These are phyloP conservation scores for Schizochytrium sp. DNA, from an alignment of 108 stramenopile species.

Conservation along the genomic window DNA sequence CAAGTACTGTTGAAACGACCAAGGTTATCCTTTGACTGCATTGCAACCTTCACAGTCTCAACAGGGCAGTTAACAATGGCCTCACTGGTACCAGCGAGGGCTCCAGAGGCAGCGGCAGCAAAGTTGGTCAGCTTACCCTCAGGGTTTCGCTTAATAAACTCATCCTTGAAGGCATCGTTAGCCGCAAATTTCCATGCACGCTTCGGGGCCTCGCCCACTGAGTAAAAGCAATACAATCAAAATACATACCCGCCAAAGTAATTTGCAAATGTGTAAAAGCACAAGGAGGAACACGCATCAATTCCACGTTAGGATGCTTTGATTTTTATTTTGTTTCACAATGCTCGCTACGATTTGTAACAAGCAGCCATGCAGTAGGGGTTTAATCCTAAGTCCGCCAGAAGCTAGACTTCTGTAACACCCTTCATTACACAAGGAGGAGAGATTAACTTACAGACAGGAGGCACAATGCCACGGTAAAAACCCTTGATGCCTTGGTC, in stretches of 20 bases:
- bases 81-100: constrained; percentile 68
- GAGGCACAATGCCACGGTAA: constrained; percentile 68
- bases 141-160: constrained; percentile 34
- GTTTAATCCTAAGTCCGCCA: too few relatives aligned
- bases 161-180: constrained; percentile 66
- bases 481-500: constrained; percentile 65
- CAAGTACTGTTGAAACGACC: constrained; percentile 65
- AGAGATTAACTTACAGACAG: constrained; percentile 38
- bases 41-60: constrained; percentile 72
- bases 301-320: too few relatives aligned
- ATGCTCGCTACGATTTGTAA: too few relatives aligned
- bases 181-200: constrained; percentile 70
- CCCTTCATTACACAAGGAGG: neutral
- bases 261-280: too few relatives aligned
- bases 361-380: too few relatives aligned
- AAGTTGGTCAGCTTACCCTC: constrained; percentile 62
- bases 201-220: constrained; percentile 70
- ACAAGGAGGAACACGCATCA: too few relatives aligned
- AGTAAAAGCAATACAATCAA: too few relatives aligned
- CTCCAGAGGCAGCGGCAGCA: constrained; percentile 65
- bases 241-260: too few relatives aligned
- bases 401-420: neutral
- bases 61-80: constrained; percentile 63
- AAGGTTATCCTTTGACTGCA: constrained; percentile 72
- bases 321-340: too few relatives aligned